Percentiles rank a stretch among this genome's conserved stretches.
phyloP scores from a whole-genome alignment of 495 filamentous ascomycete genomes.

The Glarea lozoyensis region DNA sequence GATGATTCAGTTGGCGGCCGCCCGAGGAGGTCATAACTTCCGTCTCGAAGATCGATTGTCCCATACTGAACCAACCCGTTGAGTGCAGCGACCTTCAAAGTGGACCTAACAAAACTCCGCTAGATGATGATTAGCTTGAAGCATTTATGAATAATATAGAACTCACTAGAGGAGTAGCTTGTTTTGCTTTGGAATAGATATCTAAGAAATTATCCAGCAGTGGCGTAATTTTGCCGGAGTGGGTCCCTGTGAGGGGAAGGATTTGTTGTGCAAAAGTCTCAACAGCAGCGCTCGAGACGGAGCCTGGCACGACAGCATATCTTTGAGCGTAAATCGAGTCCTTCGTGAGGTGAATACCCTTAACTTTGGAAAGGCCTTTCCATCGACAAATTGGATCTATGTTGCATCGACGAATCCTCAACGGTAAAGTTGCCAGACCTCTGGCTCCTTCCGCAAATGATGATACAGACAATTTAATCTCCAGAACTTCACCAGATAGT shows the following conservation, averaged over 20 bases:
- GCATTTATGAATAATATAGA: neutral
- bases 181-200: neutral
- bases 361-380: neutral
- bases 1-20: neutral
- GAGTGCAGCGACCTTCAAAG: neutral
- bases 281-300: neutral
- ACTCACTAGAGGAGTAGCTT: neutral
- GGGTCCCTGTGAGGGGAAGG: neutral
- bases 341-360: neutral
- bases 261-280: neutral
- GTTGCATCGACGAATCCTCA: neutral
- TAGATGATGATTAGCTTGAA: neutral
- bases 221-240: neutral
- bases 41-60: slow-evolving; percentile 2
- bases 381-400: neutral
- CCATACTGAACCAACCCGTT: slow-evolving; percentile 1
- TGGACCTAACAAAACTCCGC: neutral
- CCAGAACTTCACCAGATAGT: neutral
- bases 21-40: neutral
- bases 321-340: neutral
- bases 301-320: neutral
- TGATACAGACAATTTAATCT: neutral
- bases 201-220: neutral
- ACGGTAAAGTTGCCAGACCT: neutral
- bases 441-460: neutral